These are phyloP conservation scores for Malassezia slooffiae DNA, from an alignment of 1,284 basidiomycete genomes.

Conservation along the genomic window DNA sequence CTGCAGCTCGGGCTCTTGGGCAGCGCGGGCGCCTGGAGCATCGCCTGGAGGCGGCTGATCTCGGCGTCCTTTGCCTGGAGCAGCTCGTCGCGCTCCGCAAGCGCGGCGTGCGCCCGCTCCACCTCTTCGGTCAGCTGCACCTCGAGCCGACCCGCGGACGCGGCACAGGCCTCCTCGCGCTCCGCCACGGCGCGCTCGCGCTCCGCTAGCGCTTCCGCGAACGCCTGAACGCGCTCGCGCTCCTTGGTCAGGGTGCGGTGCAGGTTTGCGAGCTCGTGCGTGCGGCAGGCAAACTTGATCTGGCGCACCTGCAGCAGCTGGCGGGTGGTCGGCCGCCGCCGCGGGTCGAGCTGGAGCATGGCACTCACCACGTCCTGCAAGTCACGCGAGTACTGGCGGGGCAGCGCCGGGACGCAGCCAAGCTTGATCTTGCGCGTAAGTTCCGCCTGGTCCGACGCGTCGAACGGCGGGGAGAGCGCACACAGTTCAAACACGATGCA, in stretches of 20 bases:
- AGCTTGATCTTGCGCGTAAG: slow-evolving; percentile 70
- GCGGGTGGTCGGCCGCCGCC: slow-evolving; percentile 66
- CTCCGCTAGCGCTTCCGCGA: background rate
- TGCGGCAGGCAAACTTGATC: slow-evolving; percentile 54
- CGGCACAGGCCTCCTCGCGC: slow-evolving; percentile 3
- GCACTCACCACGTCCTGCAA: slow-evolving; percentile 65
- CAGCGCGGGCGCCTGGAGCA: too few relatives aligned
- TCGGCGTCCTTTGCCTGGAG: slow-evolving; percentile 9
- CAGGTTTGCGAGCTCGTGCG: slow-evolving; percentile 11
- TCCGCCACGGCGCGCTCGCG: slow-evolving; percentile 2
- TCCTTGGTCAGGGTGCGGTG: slow-evolving; percentile 5
- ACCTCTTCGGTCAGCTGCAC: slow-evolving; percentile 1
- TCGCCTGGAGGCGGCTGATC: background rate
- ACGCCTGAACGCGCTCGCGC: slow-evolving; percentile 8
- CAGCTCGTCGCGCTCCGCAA: background rate
- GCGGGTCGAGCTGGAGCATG: slow-evolving; percentile 59
- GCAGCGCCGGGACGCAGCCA: slow-evolving; percentile 72
- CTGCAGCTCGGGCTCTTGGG: too few relatives aligned
- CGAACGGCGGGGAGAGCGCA: slow-evolving; percentile 66
- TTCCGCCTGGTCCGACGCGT: slow-evolving; percentile 75
- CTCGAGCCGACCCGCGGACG: too few relatives aligned
- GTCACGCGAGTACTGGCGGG: slow-evolving; percentile 64
- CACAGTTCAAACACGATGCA: slow-evolving; percentile 93
- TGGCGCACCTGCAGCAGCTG: slow-evolving; percentile 68
- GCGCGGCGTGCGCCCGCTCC: slow-evolving; percentile 6